Evolutionary conservation across 352 stramenopile species (phyloP).

Genomic region (Phytopythium boreale): DNA sequence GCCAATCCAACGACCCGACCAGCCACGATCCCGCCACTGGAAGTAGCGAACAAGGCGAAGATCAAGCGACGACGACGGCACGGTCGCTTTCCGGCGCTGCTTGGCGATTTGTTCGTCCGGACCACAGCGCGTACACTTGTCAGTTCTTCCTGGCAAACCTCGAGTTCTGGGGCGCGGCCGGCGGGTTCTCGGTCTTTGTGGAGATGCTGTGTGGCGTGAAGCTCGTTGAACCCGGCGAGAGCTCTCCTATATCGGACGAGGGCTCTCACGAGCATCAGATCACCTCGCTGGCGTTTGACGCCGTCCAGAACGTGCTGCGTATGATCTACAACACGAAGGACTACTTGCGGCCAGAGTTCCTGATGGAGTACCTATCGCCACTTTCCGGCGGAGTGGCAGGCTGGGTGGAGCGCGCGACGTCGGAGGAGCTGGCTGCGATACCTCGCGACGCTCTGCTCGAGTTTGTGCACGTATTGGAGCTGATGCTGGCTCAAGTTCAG

Average conservation of each 20-base stretch:
- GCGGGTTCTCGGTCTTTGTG: slow-evolving; percentile 53
- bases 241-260: not conserved
- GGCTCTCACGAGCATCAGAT: not conserved
- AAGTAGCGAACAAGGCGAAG: not conserved
- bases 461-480: slow-evolving; percentile 54
- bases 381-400: slow-evolving; percentile 25
- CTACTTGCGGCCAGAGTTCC: slow-evolving; percentile 36
- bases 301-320: slow-evolving; percentile 48
- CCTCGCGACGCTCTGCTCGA: slow-evolving; percentile 53
- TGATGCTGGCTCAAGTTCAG: slow-evolving; percentile 37
- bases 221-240: not conserved
- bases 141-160: slow-evolving; percentile 47
- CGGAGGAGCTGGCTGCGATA: slow-evolving; percentile 30
- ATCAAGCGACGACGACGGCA: not conserved
- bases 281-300: slow-evolving; percentile 32
- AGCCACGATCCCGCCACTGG: not conserved
- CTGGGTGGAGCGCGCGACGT: slow-evolving; percentile 23
- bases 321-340: slow-evolving; percentile 64
- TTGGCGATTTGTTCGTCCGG: slow-evolving; percentile 9
- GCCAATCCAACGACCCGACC: not conserved
- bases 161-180: slow-evolving; percentile 46
- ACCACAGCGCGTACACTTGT: slow-evolving; percentile 18
- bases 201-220: slow-evolving; percentile 24
- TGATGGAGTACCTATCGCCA: slow-evolving; percentile 32
- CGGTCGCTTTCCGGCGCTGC: not conserved